Base-by-base conservation (phyloP, 1,139 yeast genomes). In the Nadsonia starkeyi-henricii region DNA sequence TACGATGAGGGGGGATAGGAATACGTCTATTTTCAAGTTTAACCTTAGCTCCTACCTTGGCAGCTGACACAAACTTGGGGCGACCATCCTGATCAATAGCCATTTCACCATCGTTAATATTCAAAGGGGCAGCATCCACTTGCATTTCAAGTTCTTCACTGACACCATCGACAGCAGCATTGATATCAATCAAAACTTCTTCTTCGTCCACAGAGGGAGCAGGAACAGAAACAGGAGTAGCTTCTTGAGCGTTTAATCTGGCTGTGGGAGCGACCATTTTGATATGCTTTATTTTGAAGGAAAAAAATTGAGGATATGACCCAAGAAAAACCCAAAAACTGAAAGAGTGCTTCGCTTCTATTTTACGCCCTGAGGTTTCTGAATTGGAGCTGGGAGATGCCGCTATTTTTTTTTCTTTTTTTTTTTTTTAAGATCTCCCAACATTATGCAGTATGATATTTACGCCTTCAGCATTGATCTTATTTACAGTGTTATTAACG, bases 1-100 rank as follows among this genome's bases (percentile, higher is more conserved):
- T 81, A 72, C 98, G 77, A 64, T 91, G 97, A 33, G 96, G 97
- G 39, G 98, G 98, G 37, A 91, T 93, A 8, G 94, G 78, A 15
- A 93, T 85, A 62, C 88, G 88, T 69, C 97, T 76, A 51, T 82
- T 74, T 64, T 88, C 96, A 52, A 81, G 71, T 66, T 85, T 85
- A 39, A 86, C 93, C 55, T 75, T 77, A 68, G 72, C 75, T n/a
- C 78, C 77, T 2, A 81, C 62, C 51, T 75, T 73, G 18, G 81
- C 72, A 26, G 89, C 93, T 4, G 93, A 78, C 33, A 81, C 73
- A 62, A 91, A 91, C 60, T 81, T 79, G 46, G 97, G 97, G 59
- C 85, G 84, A 45, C 97, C 98, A 52, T 79, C 78, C 55, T 84
- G 89, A 66, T 89, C 97, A 43, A 91, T 77, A 42, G 70, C 68